Conservation (phyloP, 768 basidiomycete species). For the Hericium rajendrae region DNA sequence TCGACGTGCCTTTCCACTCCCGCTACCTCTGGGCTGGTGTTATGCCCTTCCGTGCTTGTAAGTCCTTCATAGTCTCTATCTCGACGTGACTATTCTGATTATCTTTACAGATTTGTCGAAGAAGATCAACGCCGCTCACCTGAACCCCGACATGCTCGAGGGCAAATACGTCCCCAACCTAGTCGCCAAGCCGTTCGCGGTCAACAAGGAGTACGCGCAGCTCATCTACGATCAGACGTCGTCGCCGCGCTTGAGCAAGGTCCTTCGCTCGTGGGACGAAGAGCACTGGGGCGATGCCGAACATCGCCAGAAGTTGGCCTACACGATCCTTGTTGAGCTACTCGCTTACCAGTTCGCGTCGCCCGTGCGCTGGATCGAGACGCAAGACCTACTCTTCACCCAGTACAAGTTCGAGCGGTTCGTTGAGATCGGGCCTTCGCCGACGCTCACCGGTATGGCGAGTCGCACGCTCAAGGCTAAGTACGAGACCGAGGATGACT, state of each 20-base stretch:
- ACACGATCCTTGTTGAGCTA: constrained; percentile 92
- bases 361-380: constrained; percentile 98
- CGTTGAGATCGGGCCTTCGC: constrained; percentile 93
- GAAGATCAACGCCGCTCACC: constrained; percentile 87
- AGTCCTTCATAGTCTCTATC: constrained; percentile 24
- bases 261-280: constrained; percentile 89
- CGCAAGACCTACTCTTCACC: constrained; percentile 89
- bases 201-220: constrained; percentile 82
- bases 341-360: constrained; percentile 98
- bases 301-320: constrained; percentile 89
- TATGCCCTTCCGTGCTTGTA: constrained; percentile 93
- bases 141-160: constrained; percentile 91
- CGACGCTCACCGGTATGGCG: constrained; percentile 94
- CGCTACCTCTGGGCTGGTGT: constrained; percentile 99
- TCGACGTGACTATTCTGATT: background rate
- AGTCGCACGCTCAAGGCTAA: constrained; percentile 84
- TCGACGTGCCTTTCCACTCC: constrained; percentile 99
- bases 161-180: constrained; percentile 98
- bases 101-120: constrained; percentile 72
- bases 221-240: constrained; percentile 95
- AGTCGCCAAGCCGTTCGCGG: constrained; percentile 79
- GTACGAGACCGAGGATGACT: constrained; percentile 86
- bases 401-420: constrained; percentile 84
- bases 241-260: constrained; percentile 89
- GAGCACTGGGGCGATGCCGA: constrained; percentile 76